Evolutionary conservation across 2,329 filamentous ascomycete species (phyloP), one percentile per base, ranked within the genome.

Genomic region (Byssoonygena ceratinophila): DNA sequence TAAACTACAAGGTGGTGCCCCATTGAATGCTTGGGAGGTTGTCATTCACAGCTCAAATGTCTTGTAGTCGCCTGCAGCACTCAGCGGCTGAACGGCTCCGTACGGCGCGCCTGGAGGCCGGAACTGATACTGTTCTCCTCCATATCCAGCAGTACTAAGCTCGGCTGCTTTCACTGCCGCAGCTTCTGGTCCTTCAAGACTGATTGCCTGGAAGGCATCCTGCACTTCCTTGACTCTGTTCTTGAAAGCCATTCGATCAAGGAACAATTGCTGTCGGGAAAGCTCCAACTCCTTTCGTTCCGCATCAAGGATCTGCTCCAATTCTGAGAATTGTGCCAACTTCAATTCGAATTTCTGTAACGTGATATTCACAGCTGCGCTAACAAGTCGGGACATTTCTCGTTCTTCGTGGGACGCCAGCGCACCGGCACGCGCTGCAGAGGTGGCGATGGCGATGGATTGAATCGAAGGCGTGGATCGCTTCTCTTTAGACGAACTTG

Each of bases 351-450:
- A 82, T 71, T 98, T 98, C 65, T 95, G 85, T 31, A 97, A 76
- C n/a, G 87, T 91, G 11, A 94, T 78, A 65, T 98, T 98, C 49
- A 95, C 87, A 0, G 89, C 88, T 4, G 89, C 85, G 1, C 89
- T 91, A 8, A 98, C 87, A 44, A 97, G 81, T 14, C 89, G 85
- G 18, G 90, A 94, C 81, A 97, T 92, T 70, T 96, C 89, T 54
- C 94, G 86, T 69, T 98, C 92, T 68, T 97, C 91, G 61, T 97
- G 89, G 2, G 91, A 96, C 25, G 91, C 90, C 31, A 98, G 81
- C 2, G 85, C 92, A 6, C 86, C 85, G 1, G 90, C 81, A 55
- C 92, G 86, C 1, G 87, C 89, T 11, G 90, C 90, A 57, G 91
- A 85, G 7, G 90, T 80, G 16, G 87, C 89, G 46, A 98, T 78